Base-by-base conservation (phyloP, 2,329 filamentous ascomycete genomes). In the Microdochium paspali region DNA sequence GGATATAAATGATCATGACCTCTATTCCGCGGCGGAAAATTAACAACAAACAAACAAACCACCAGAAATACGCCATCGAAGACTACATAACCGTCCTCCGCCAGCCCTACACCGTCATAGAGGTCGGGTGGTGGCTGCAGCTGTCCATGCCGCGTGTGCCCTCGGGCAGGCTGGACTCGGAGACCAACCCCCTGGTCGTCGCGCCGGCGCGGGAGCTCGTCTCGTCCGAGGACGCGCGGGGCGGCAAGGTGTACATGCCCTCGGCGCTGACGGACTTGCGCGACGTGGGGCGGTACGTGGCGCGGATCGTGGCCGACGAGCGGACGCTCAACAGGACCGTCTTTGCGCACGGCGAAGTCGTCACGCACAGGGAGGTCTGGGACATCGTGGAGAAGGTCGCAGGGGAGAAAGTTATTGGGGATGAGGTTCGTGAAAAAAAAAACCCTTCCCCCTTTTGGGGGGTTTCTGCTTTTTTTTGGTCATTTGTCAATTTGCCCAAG, bases 241-340 rank as follows among this genome's bases (percentile, higher is more conserved):
- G 26, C 26, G 26, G 26, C 26, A 28, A 28, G 26, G 26, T 13
- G 26, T 28, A 70, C 15, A 59, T 59, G 0, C 64, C 61, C 3
- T 68, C 60, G 12, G 65, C 68, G 2, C 47, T 78, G 20, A 76
- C 70, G 0, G 72, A 79, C 53, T 49, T 72, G 42, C 57, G 68
- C n/a, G 77, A 81, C 51, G 67, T 80, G 46, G 77, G 77, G 4
- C 60, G 57, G 43, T 79, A 70, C 49, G 67, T 76, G 10, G 75
- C 72, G 1, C 57, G 61, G 18, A 74, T 81, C 51, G 69, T 80
- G 28, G 54, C 57, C 2, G 77, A 80, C 49, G 12, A 40, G 3
- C 60, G 74, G 12, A 80, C 78, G 3, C 47, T 80, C 44, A 80
- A 80, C 60, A 68, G 68, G 53, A 66, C 60, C 46, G 71, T 80